phyloP scores from a whole-genome alignment of 805 yeast genomes.

The Scheffersomyces stipitis region DNA sequence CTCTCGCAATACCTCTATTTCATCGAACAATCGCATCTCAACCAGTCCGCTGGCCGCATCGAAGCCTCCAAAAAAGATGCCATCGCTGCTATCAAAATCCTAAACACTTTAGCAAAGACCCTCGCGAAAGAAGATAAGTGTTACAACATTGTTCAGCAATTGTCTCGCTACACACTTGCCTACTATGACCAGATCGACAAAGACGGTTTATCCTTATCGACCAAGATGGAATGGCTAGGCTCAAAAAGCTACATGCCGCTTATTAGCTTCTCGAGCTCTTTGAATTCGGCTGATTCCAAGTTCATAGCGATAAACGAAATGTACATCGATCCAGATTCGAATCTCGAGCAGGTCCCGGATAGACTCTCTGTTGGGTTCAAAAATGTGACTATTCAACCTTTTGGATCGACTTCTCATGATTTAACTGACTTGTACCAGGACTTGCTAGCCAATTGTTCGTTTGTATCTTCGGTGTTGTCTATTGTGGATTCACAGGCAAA shows the following conservation, averaged over 20 bases:
- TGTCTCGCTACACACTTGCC: slow-evolving; percentile 21
- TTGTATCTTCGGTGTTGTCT: slow-evolving; percentile 67
- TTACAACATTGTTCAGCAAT: slow-evolving; percentile 3
- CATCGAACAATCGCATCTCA: slow-evolving; percentile 16
- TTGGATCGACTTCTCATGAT: slow-evolving; percentile 3
- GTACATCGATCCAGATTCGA: slow-evolving; percentile 4
- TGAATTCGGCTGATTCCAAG: slow-evolving; percentile 3
- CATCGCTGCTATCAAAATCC: slow-evolving; percentile 21
- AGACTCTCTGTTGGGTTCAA: slow-evolving; percentile 3
- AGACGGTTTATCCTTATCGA: slow-evolving; percentile 5
- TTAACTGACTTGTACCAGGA: slow-evolving; percentile 44
- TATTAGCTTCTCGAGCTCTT: slow-evolving; percentile 10
- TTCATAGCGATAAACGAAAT: slow-evolving; percentile 2
- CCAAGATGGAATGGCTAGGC: slow-evolving; percentile 25
- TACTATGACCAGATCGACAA: slow-evolving; percentile 16
- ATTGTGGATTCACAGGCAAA: slow-evolving; percentile 24
- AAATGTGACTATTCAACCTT: neutral
- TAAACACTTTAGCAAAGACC: slow-evolving; percentile 18
- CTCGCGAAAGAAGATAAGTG: neutral
- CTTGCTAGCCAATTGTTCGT: slow-evolving; percentile 66
- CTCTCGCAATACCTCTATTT: too few species aligned
- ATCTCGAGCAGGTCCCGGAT: slow-evolving; percentile 3
- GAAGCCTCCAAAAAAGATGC: slow-evolving; percentile 17
- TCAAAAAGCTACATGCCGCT: slow-evolving; percentile 19
- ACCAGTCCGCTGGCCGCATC: slow-evolving; percentile 13